Percentiles rank a stretch among this genome's conserved stretches.
Conservation (phyloP, 1,284 basidiomycete species). For the Tausonia pullulans region DNA sequence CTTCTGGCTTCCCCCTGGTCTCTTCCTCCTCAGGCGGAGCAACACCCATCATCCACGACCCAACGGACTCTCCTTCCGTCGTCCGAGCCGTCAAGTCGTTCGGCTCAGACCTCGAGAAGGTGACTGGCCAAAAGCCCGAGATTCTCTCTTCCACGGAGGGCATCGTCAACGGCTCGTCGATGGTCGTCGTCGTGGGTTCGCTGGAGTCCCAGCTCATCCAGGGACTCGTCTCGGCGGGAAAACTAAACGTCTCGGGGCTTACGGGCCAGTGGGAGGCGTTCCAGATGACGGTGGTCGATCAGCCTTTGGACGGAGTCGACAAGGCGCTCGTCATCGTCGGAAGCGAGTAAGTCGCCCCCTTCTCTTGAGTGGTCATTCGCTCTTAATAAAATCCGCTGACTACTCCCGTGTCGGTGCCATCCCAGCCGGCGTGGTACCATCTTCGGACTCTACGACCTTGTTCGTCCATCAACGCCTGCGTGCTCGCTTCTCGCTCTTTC, state of each 20-base stretch:
- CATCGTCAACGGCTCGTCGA: constrained; percentile 22
- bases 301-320: constrained; percentile 47
- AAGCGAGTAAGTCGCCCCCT: constrained; percentile 44
- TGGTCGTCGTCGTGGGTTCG: constrained; percentile 55
- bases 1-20: constrained; percentile 18
- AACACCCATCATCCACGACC: constrained; percentile 43
- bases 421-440: constrained; percentile 39
- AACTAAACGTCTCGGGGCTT: constrained; percentile 46
- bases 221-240: constrained; percentile 40
- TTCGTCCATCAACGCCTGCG: too few relatives aligned
- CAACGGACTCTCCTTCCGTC: constrained; percentile 53
- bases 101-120: constrained; percentile 48
- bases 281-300: constrained; percentile 42
- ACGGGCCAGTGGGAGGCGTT: constrained; percentile 56
- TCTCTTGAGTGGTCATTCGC: not conserved
- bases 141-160: constrained; percentile 32
- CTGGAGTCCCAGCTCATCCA: constrained; percentile 50
- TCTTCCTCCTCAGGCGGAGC: constrained; percentile 6
- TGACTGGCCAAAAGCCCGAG: constrained; percentile 44
- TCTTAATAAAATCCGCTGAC: not conserved
- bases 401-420: constrained; percentile 6
- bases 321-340: constrained; percentile 56
- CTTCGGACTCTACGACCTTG: constrained; percentile 53
- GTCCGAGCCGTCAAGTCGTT: constrained; percentile 52
- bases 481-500: too few relatives aligned